Evolutionary conservation across 2,329 filamentous ascomycete genomes (phyloP), one percentile per base, ranked within the genome.

Genomic region (Cladosporium cucumerinum): DNA sequence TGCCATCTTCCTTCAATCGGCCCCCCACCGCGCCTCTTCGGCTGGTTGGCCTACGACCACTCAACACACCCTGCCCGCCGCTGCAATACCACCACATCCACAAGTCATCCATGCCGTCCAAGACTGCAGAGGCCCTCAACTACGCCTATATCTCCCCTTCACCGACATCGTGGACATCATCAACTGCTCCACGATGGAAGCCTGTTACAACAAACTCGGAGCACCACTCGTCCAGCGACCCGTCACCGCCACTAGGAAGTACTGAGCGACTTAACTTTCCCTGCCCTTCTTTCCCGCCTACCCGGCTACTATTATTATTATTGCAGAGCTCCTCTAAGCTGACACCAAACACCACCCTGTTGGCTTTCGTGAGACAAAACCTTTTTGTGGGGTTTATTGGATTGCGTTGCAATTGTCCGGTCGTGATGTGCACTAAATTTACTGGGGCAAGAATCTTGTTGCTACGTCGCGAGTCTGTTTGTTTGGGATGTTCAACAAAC

Each of bases 311-410:
- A 57, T 36, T 61, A 21, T 36, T 61, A 21, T 34, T 46, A 21
- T 32, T 55, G 59, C 60, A 34, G 49, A 55, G 30, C 23, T 36
- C 48, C 48, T 51, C 30, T 62, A 46, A 62, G 60, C 60, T 62
- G 60, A 62, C 60, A 62, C 46, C 26, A 25, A 46, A 28, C 48
- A 28, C 48, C 23, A 23, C 25, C 25, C 57, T 59, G 57, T 59
- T 36, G 57, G 36, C 57, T 59, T 46, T 32, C 21, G 32, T 61
- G 59, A 61, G 59, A 61, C 59, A 61, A 26, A 61, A 26, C 25
- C n/a, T 30, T 52, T 21, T 46, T 21, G n/a, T 46, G 10, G 51
- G 26, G 28, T 54, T 54, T 54, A 54, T 54, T 54, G 51, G 51
- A 43, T 43, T 8, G 21, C 14, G 32, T 21, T 30, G 26, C 18